These are phyloP conservation scores for Aureobasidium sp. DNA, from an alignment of 2,329 filamentous ascomycete species.

Conservation along the genomic window DNA sequence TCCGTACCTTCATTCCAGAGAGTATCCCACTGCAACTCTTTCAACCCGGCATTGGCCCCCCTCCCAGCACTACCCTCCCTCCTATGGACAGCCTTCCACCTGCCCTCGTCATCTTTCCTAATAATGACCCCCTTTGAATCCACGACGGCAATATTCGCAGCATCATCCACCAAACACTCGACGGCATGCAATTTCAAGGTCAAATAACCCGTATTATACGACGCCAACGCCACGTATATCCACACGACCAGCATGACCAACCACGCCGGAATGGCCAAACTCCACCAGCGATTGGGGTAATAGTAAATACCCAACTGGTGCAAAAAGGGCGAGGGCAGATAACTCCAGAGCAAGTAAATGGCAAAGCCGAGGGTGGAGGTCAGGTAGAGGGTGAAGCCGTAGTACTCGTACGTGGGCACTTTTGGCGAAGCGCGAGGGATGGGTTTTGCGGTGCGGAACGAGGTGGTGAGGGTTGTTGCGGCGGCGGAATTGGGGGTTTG, in stretches of 20 bases:
- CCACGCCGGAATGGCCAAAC: slow-evolving; percentile 82
- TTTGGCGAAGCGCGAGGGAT: slow-evolving; percentile 80
- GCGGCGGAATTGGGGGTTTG: slow-evolving; percentile 49
- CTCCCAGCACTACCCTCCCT: slow-evolving; percentile 23
- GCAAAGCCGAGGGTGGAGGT: slow-evolving; percentile 76
- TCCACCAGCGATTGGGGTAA: slow-evolving; percentile 98
- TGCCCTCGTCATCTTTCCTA: slow-evolving; percentile 23
- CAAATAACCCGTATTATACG: slow-evolving; percentile 83
- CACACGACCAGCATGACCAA: slow-evolving; percentile 83
- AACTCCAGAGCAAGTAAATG: slow-evolving; percentile 72
- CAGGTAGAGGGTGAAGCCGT: slow-evolving; percentile 94
- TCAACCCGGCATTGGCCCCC: slow-evolving; percentile 25
- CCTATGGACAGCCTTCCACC: slow-evolving; percentile 21
- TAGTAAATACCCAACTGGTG: slow-evolving; percentile 92
- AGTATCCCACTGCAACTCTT: slow-evolving; percentile 62
- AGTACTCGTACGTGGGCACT: slow-evolving; percentile 99
- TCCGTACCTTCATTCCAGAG: slow-evolving; percentile 92
- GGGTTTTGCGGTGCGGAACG: slow-evolving; percentile 53
- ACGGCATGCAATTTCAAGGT: slow-evolving; percentile 73
- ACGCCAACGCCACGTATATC: slow-evolving; percentile 86
- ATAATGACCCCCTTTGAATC: slow-evolving; percentile 60
- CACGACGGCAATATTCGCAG: slow-evolving; percentile 75
- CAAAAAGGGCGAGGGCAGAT: slow-evolving; percentile 83
- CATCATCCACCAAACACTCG: slow-evolving; percentile 88
- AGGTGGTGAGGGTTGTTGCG: slow-evolving; percentile 48